Evolutionary conservation across 345 rosid genomes (phyloP).

Genomic region (Lepidium sativum): DNA sequence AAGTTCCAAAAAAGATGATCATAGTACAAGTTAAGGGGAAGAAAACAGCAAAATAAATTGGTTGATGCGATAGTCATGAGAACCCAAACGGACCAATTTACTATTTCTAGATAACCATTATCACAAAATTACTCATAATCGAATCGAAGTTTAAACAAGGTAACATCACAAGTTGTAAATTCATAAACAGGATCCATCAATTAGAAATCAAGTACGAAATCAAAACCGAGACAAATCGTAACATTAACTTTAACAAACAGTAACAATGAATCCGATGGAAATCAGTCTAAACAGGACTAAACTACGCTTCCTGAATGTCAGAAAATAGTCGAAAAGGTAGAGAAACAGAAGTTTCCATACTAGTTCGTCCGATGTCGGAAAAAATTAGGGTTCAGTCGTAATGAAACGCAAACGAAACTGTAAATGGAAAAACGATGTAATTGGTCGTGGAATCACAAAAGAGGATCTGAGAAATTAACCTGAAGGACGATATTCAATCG

Average conservation of each 20-base stretch:
- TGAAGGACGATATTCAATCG: background rate
- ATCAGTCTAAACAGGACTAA: background rate
- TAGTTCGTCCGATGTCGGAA: background rate
- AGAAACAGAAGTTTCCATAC: background rate
- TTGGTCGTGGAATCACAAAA: background rate
- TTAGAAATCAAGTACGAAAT: background rate
- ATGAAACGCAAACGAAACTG: background rate
- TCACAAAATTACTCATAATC: background rate
- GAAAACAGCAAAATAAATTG: background rate
- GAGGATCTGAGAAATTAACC: background rate
- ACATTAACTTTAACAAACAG: background rate
- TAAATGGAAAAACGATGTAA: background rate
- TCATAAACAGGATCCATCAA: background rate
- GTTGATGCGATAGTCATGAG: background rate
- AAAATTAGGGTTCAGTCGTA: conserved; percentile 12
- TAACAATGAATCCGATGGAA: background rate
- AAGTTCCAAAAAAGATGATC: background rate
- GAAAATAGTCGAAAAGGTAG: background rate
- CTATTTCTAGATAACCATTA: background rate
- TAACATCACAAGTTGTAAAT: background rate
- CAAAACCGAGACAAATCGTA: background rate
- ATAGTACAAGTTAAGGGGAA: background rate
- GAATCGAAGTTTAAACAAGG: background rate
- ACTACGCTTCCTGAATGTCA: background rate
- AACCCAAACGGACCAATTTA: background rate